Percentiles rank a stretch among this genome's conserved stretches.
Conservation (phyloP, 306 rosid genomes). For the Begonia loranthoides region DNA sequence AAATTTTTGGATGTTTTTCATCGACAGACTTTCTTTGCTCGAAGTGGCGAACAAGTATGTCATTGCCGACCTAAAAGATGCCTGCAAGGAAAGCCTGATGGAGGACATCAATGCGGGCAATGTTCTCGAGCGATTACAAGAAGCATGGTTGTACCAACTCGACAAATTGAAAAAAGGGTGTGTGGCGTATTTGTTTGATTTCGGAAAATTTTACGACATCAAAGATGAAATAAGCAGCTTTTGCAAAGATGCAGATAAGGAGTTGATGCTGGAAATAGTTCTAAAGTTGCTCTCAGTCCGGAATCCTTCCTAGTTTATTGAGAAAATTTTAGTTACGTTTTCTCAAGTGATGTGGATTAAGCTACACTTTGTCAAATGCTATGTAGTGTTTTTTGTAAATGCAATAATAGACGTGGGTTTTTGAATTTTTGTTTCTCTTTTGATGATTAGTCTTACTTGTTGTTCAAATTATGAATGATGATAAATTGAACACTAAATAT, state of each 20-base stretch:
- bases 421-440: too few relatives aligned
- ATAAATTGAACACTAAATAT: too few relatives aligned
- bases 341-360: too few relatives aligned
- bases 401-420: too few relatives aligned
- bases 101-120: slow-evolving; percentile 57
- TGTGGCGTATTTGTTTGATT: slow-evolving; percentile 55
- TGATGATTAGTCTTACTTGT: too few relatives aligned
- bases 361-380: too few relatives aligned
- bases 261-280: slow-evolving; percentile 68
- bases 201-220: slow-evolving; percentile 69
- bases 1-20: too few relatives aligned
- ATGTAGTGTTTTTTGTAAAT: too few relatives aligned
- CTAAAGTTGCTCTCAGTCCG: slow-evolving; percentile 63
- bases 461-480: too few relatives aligned
- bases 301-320: slow-evolving; percentile 32
- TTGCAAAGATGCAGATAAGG: slow-evolving; percentile 62
- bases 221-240: slow-evolving; percentile 39
- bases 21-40: slow-evolving; percentile 41
- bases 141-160: slow-evolving; percentile 63
- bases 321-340: too few relatives aligned
- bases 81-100: too few relatives aligned
- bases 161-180: slow-evolving; percentile 75
- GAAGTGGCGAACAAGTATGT: slow-evolving; percentile 71
- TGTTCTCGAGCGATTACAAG: slow-evolving; percentile 73
- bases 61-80: slow-evolving; percentile 46